These are phyloP conservation scores for Boletus bicolor DNA, from an alignment of 768 basidiomycete genomes.

Conservation along the genomic window DNA sequence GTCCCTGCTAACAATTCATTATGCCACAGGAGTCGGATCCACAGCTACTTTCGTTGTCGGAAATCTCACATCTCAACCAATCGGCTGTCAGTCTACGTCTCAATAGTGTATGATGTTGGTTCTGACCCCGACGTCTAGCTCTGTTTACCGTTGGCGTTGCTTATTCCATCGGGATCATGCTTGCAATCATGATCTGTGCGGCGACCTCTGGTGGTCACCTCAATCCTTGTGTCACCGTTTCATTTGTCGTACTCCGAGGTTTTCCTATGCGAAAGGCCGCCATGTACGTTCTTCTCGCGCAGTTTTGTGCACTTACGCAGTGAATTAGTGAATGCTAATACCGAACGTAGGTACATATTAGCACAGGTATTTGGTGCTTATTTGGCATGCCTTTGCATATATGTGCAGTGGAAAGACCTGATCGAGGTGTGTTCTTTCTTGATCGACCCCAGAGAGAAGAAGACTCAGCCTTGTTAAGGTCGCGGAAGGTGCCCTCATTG, in stretches of 20 bases:
- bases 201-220: slow-evolving; percentile 65
- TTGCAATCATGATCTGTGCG: slow-evolving; percentile 52
- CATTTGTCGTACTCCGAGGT: slow-evolving; percentile 48
- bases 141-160: slow-evolving; percentile 55
- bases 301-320: background rate
- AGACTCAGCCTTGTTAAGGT: slow-evolving; percentile 4
- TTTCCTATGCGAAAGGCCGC: slow-evolving; percentile 52
- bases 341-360: slow-evolving; percentile 51
- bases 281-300: slow-evolving; percentile 37
- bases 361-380: slow-evolving; percentile 67
- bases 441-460: slow-evolving; percentile 33
- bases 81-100: slow-evolving; percentile 46
- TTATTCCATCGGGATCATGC: slow-evolving; percentile 57
- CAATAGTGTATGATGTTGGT: background rate
- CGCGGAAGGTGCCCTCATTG: slow-evolving; percentile 30
- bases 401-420: slow-evolving; percentile 57
- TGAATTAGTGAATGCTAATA: slow-evolving; percentile 10
- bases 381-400: slow-evolving; percentile 57
- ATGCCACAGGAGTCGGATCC: slow-evolving; percentile 48
- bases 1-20: background rate
- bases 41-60: slow-evolving; percentile 50
- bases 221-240: slow-evolving; percentile 59
- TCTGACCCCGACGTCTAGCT: slow-evolving; percentile 33
- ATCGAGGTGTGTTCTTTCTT: slow-evolving; percentile 46
- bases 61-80: slow-evolving; percentile 37